phyloP scores from a whole-genome alignment of 257 asterid genomes.

The Osmanthus fragrans region DNA sequence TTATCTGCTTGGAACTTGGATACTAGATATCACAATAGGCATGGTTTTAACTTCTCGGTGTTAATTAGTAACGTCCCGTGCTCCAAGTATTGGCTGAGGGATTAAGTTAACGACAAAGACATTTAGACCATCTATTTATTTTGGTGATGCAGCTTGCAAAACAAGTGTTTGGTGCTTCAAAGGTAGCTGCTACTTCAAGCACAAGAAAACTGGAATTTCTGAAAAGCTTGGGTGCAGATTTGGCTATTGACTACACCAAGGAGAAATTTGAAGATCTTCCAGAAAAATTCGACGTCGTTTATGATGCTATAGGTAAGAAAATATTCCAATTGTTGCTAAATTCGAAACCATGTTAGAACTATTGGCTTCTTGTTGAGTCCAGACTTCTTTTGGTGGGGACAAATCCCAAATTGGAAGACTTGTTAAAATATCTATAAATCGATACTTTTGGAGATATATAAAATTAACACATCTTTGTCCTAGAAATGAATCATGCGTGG shows the following conservation, averaged over 20 bases:
- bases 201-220: slow-evolving; percentile 58
- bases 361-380: no score
- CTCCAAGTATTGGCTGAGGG: no score
- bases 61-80: no score
- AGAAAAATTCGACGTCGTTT: slow-evolving; percentile 79
- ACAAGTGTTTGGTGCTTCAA: slow-evolving; percentile 86
- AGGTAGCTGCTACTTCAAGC: slow-evolving; percentile 83
- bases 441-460: no score
- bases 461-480: no score
- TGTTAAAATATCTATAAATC: no score
- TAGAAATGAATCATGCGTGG: no score
- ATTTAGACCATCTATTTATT: neutral
- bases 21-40: neutral
- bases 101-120: neutral
- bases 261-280: slow-evolving; percentile 64
- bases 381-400: no score
- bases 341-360: neutral
- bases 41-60: neutral
- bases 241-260: slow-evolving; percentile 86
- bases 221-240: slow-evolving; percentile 82
- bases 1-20: neutral
- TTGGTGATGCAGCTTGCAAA: slow-evolving; percentile 45
- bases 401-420: no score
- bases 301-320: slow-evolving; percentile 80
- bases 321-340: neutral